Conservation (phyloP, 805 yeast genomes). For the Hanseniaspora thailandica region DNA sequence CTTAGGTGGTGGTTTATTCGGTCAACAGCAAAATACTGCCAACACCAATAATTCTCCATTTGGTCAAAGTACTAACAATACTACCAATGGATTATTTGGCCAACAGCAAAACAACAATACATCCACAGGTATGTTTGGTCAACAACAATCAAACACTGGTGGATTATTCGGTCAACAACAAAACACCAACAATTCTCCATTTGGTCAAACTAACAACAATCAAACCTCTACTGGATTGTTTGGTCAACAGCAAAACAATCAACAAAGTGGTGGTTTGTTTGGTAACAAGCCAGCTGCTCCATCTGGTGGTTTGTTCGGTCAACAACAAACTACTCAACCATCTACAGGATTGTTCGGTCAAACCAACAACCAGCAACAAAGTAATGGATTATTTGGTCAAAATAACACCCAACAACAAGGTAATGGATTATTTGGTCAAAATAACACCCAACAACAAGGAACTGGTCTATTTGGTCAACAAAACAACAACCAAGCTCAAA, state of each 20-base stretch:
- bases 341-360: slow-evolving; percentile 32
- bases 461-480: slow-evolving; percentile 21
- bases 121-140: too few relatives aligned
- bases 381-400: slow-evolving; percentile 36
- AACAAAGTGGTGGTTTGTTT: slow-evolving; percentile 29
- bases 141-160: slow-evolving; percentile 21
- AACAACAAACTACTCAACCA: slow-evolving; percentile 20
- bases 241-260: slow-evolving; percentile 25
- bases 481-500: slow-evolving; percentile 12
- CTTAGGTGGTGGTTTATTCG: slow-evolving; percentile 26
- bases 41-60: slow-evolving; percentile 18
- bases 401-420: slow-evolving; percentile 20
- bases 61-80: slow-evolving; percentile 25
- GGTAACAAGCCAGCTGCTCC: slow-evolving; percentile 31
- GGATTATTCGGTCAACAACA: slow-evolving; percentile 33
- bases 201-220: slow-evolving; percentile 25
- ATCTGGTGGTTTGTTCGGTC: slow-evolving; percentile 22
- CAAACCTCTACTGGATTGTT: slow-evolving; percentile 30
- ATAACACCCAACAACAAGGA: slow-evolving; percentile 17
- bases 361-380: slow-evolving; percentile 22
- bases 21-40: slow-evolving; percentile 17
- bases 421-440: slow-evolving; percentile 21
- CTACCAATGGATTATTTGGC: slow-evolving; percentile 30
- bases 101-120: slow-evolving; percentile 21
- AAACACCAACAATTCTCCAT: slow-evolving; percentile 20